Evolutionary conservation across 768 basidiomycete genomes (phyloP), one percentile per base, ranked within the genome.

Genomic region (Naematelia aurantialba): DNA sequence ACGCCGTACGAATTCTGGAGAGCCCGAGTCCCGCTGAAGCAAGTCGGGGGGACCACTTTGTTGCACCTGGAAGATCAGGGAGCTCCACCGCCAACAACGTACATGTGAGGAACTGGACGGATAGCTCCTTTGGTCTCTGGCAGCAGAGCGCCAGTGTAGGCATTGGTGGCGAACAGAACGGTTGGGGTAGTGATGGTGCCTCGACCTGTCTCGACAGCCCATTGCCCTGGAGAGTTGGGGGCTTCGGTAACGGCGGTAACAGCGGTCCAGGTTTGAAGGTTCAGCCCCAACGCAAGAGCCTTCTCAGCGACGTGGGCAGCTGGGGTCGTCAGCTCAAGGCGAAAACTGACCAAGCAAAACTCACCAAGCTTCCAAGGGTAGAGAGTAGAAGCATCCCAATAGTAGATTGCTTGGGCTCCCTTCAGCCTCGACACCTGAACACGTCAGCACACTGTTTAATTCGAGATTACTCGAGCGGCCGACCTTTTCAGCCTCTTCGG

Each of bases 101-200:
- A 67, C 66, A 67, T 63, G 42, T 70, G 65, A 17, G 62, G 62
- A 1, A 53, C 34, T 1, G 59, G 63, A 10, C 55, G 48, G 42
- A 52, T 58, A 19, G 44, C 59, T 45, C 56, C 39, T n/a, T 21
- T 45, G 2, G 55, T 48, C 50, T 65, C 59, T 11, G 60, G 48
- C 5, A 94, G 80, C 39, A 93, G 83, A 66, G 88, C 81, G 1
- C 85, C 83, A 8, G 85, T 83, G 60, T 92, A 91, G 0, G 80
- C 91, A 66, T 94, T 94, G 4, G 89, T 91, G 0, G 89, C 89
- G 70, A 92, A 89, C 3, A 94, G 78, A 45, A 93, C 82, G 55
- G 84, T 83, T 21, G 80, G 75, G 65, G 86, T 85, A 1, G 72
- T 39, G 24, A 90, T 73, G 0, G 67, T 61, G 1, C 91, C 89